Conservation (phyloP, 1,284 basidiomycete species). For the Xerocomus minutiporus region DNA sequence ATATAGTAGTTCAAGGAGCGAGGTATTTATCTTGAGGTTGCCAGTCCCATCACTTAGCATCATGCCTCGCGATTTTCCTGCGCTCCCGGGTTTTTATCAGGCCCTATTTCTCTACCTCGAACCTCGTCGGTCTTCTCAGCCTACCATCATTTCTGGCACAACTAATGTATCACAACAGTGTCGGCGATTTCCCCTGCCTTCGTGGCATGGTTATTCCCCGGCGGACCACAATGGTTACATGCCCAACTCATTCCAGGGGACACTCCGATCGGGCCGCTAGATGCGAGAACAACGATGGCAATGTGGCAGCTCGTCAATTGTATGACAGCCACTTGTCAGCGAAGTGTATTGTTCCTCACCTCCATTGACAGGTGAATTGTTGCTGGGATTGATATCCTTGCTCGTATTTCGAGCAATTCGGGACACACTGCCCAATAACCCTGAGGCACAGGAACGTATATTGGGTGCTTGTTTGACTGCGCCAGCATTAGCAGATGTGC, state of each 20-base stretch:
- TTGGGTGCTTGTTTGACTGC: constrained; percentile 60
- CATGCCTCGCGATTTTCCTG: constrained; percentile 44
- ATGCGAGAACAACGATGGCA: constrained; percentile 58
- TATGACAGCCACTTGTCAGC: constrained; percentile 28
- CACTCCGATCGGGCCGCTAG: constrained; percentile 36
- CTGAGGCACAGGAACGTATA: constrained; percentile 64
- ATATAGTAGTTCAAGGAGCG: no score
- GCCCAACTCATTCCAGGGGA: constrained; percentile 58
- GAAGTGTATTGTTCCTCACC: not conserved
- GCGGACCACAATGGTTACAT: constrained; percentile 66
- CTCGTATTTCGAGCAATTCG: constrained; percentile 68
- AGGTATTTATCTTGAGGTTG: no score
- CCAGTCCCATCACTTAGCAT: not conserved
- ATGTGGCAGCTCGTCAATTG: constrained; percentile 73
- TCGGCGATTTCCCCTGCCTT: constrained; percentile 58
- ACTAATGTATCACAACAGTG: constrained; percentile 34
- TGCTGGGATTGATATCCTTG: constrained; percentile 63
- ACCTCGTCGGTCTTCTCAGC: constrained; percentile 46
- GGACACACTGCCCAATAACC: constrained; percentile 56
- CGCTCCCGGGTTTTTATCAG: constrained; percentile 64
- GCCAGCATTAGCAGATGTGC: constrained; percentile 69
- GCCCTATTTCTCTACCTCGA: constrained; percentile 67
- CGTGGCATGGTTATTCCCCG: constrained; percentile 54
- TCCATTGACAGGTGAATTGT: constrained; percentile 53
- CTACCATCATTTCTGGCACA: not conserved